These are phyloP conservation scores for Verbena officinalis DNA, from an alignment of 257 asterid genomes.

Conservation along the genomic window DNA sequence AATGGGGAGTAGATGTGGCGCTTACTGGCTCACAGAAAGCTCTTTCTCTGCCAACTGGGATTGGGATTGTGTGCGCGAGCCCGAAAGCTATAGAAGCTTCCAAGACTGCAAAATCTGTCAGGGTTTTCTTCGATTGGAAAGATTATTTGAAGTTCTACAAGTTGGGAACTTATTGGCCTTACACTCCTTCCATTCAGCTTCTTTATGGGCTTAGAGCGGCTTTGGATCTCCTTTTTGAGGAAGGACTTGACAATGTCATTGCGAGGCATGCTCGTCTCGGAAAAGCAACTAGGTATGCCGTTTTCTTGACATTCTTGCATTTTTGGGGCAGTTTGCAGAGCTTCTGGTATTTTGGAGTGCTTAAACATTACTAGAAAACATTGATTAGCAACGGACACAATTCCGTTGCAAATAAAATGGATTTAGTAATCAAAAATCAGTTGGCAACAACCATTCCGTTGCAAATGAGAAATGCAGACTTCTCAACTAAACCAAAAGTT, in stretches of 20 bases:
- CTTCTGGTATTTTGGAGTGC: no score
- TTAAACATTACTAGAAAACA: no score
- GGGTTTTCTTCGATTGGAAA: conserved; percentile 97
- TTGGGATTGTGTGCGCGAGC: conserved; percentile 95
- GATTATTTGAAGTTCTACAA: conserved; percentile 94
- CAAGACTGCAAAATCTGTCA: conserved; percentile 83
- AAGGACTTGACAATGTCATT: conserved; percentile 91
- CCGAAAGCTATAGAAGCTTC: conserved; percentile 92
- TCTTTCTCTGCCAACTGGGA: conserved; percentile 91
- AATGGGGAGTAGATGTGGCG: conserved; percentile 98
- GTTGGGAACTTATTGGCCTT: conserved; percentile 96
- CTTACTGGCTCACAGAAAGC: conserved; percentile 98
- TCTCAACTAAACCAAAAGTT: no score
- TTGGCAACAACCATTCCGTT: no score
- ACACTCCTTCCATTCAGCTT: conserved; percentile 97
- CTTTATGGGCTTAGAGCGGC: conserved; percentile 89
- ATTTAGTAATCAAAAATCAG: no score
- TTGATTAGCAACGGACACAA: no score
- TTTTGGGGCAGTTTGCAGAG: background rate
- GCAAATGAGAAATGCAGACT: no score
- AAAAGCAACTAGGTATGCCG: conserved; percentile 80
- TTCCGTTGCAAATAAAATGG: no score
- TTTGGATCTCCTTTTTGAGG: conserved; percentile 90
- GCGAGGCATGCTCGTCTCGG: conserved; percentile 87
- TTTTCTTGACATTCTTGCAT: no score